Conservation (phyloP, 1,284 basidiomycete species). For the Abortiporus biennis region DNA sequence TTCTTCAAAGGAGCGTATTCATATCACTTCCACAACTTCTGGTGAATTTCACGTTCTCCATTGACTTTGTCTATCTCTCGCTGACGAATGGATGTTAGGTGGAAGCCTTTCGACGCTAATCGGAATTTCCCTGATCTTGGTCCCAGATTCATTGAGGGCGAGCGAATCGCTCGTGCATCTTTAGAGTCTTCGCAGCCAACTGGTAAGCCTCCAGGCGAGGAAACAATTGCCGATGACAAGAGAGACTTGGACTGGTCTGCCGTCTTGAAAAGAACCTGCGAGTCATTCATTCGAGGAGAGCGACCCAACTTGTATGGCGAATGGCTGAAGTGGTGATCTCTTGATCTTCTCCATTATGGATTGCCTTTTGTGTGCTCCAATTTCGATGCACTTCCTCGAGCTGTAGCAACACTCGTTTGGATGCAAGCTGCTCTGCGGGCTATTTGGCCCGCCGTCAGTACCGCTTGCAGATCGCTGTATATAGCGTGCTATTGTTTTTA, state of each 20-base stretch:
- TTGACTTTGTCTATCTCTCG: background rate
- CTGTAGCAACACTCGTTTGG: background rate
- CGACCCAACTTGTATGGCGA: slow-evolving; percentile 91
- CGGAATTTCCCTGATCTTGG: slow-evolving; percentile 93
- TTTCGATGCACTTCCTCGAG: background rate
- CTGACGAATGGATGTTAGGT: slow-evolving; percentile 45
- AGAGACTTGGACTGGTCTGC: slow-evolving; percentile 86
- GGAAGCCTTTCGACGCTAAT: slow-evolving; percentile 86
- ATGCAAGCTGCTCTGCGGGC: background rate
- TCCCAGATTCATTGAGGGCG: slow-evolving; percentile 67
- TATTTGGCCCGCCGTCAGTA: background rate
- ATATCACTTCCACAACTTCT: slow-evolving; percentile 61
- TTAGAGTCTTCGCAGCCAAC: slow-evolving; percentile 14
- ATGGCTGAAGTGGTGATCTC: slow-evolving; percentile 61
- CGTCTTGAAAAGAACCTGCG: slow-evolving; percentile 88
- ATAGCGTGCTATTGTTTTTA: background rate
- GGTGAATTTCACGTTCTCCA: slow-evolving; percentile 18
- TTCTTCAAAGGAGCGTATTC: slow-evolving; percentile 68
- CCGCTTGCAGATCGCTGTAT: background rate
- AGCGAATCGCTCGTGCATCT: slow-evolving; percentile 48
- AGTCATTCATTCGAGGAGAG: slow-evolving; percentile 83
- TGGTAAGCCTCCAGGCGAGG: slow-evolving; percentile 24
- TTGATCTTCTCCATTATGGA: background rate
- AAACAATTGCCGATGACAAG: slow-evolving; percentile 43
- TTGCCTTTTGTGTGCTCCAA: no score